These are phyloP conservation scores for Picea abies DNA, from an alignment of 83 land plant genomes.

Conservation along the genomic window DNA sequence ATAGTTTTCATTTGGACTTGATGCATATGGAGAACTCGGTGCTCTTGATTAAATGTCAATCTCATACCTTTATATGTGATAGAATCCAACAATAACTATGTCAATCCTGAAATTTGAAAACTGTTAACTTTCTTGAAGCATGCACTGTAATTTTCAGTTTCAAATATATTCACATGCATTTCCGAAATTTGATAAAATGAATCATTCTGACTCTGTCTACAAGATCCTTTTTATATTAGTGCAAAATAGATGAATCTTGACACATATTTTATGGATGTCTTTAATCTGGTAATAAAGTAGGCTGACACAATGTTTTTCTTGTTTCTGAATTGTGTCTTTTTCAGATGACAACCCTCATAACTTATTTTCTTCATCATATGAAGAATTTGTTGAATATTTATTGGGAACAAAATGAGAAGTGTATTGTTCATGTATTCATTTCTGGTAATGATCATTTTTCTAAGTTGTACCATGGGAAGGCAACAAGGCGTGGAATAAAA, in stretches of 20 bases:
- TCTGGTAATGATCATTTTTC: neutral
- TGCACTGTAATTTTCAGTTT: no score
- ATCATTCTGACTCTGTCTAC: no score
- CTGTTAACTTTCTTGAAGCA: no score
- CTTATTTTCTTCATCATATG: neutral
- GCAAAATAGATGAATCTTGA: constrained; percentile 13
- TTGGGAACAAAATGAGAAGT: neutral
- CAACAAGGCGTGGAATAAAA: constrained; percentile 14
- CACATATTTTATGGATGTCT: neutral
- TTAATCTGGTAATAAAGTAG: neutral
- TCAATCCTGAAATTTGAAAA: no score
- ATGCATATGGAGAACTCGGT: no score
- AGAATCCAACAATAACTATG: no score
- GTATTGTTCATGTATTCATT: neutral
- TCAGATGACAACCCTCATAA: neutral
- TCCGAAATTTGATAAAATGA: no score
- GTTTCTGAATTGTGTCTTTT: neutral
- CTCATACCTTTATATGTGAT: no score
- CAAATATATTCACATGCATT: no score
- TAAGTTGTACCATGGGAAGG: neutral
- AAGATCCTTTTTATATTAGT: constrained; percentile 1
- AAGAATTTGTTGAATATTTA: neutral
- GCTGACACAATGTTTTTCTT: neutral
- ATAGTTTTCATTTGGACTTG: no score
- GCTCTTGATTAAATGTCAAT: no score